Percentiles rank a stretch among this genome's conserved stretches.
Evolutionary conservation across 2,329 filamentous ascomycete species (phyloP).

Genomic region (Exophiala oligosperma): DNA sequence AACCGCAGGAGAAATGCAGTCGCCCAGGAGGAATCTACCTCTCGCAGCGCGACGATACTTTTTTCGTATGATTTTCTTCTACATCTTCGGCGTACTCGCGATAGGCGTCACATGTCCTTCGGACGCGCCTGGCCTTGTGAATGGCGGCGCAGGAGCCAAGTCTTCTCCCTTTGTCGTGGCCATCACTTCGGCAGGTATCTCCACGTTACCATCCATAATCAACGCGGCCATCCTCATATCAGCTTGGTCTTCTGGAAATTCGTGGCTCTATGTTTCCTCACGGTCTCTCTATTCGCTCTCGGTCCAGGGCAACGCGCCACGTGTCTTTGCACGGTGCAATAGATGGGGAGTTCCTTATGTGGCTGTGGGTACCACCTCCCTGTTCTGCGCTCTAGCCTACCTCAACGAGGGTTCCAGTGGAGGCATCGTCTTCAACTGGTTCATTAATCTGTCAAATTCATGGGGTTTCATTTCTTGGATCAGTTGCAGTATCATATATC

Average conservation of each 20-base stretch:
- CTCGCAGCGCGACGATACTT: conserved; percentile 49
- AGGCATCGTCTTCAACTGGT: conserved; percentile 67
- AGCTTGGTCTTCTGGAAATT: conserved; percentile 43
- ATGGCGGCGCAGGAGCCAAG: conserved; percentile 35
- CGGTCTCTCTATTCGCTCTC: conserved; percentile 35
- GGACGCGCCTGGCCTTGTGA: conserved; percentile 28
- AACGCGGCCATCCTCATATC: conserved; percentile 41
- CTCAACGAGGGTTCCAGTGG: conserved; percentile 63
- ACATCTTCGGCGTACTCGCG: conserved; percentile 36
- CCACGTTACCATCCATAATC: conserved; percentile 36
- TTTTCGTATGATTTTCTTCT: conserved; percentile 45
- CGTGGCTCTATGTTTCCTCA: conserved; percentile 35
- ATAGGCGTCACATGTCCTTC: conserved; percentile 36
- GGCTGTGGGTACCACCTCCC: conserved; percentile 56
- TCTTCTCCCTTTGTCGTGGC: conserved; percentile 55
- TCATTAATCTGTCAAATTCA: conserved; percentile 66
- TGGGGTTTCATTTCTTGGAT: conserved; percentile 61
- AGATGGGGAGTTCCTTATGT: conserved; percentile 61
- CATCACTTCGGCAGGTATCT: conserved; percentile 39
- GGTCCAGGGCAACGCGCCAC: conserved; percentile 56
- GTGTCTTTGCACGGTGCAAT: conserved; percentile 59
- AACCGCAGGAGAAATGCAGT: conserved; percentile 58
- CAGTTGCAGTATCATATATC: conserved; percentile 60
- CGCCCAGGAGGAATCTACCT: conserved; percentile 59
- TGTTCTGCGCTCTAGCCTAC: conserved; percentile 66